These are phyloP conservation scores for Vickermania spadyakhi DNA, from an alignment of 208 protist species.

Conservation along the genomic window DNA sequence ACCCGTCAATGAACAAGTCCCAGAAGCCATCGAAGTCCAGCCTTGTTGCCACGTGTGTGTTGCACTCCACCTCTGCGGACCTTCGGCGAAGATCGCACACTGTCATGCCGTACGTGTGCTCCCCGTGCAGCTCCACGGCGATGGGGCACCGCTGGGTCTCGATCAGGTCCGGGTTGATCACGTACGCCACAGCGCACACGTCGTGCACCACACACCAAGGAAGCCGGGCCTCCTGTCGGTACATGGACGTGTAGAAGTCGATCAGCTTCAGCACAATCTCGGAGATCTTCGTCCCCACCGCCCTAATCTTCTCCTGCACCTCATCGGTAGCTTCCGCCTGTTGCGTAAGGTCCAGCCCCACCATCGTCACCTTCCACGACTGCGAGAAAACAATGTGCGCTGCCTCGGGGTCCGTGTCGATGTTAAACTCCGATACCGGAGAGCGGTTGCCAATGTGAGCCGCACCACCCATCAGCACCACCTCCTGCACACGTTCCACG, in stretches of 20 bases:
- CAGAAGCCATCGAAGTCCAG: conserved; percentile 69
- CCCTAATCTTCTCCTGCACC: conserved; percentile 28
- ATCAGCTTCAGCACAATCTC: conserved; percentile 33
- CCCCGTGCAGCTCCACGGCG: conserved; percentile 42
- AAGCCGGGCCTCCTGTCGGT: conserved; percentile 15
- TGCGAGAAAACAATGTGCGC: conserved; percentile 71
- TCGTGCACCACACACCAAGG: conserved; percentile 46
- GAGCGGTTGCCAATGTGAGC: conserved; percentile 41
- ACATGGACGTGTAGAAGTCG: conserved; percentile 42
- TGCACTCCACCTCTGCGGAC: conserved; percentile 20
- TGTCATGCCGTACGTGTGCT: conserved; percentile 44
- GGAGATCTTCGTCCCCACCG: conserved; percentile 23
- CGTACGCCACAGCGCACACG: conserved; percentile 67
- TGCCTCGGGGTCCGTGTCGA: conserved; percentile 60
- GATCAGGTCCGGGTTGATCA: conserved; percentile 58
- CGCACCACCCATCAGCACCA: conserved; percentile 75
- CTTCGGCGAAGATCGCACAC: conserved; percentile 37
- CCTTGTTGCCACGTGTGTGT: conserved; percentile 45
- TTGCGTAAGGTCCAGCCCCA: conserved; percentile 76
- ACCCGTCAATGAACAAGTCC: conserved; percentile 47
- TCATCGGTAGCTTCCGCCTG: conserved; percentile 42
- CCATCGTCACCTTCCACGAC: conserved; percentile 56
- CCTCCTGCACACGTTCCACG: conserved; percentile 52
- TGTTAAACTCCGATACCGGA: conserved; percentile 77
- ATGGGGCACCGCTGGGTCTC: conserved; percentile 32